Percentiles rank a stretch among this genome's conserved stretches.
These are phyloP conservation scores for Monosporozyma unispora DNA, from an alignment of 805 yeast genomes.

Conservation along the genomic window DNA sequence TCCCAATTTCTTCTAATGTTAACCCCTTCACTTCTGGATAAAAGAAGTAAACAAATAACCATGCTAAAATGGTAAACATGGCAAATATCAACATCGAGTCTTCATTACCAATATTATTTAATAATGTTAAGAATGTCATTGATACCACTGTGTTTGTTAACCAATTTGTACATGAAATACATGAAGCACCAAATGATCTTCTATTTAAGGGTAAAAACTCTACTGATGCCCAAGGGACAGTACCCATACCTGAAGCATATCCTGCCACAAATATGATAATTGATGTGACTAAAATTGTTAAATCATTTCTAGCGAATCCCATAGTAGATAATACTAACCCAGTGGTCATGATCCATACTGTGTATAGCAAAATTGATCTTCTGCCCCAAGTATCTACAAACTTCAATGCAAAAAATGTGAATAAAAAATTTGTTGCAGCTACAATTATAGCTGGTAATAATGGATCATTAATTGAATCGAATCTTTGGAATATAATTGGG, in stretches of 20 bases:
- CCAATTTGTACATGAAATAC: conserved; percentile 39
- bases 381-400: conserved; percentile 45
- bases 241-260: conserved; percentile 37
- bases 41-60: conserved; percentile 33
- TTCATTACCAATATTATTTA: conserved; percentile 24
- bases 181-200: conserved; percentile 35
- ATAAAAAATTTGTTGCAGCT: conserved; percentile 46
- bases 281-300: conserved; percentile 23
- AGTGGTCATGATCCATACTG: conserved; percentile 34
- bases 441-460: conserved; percentile 45
- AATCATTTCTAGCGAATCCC: conserved; percentile 20
- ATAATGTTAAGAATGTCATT: conserved; percentile 29
- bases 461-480: conserved; percentile 42
- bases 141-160: conserved; percentile 32
- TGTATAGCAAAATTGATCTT: conserved; percentile 35
- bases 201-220: conserved; percentile 37
- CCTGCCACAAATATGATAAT: conserved; percentile 33
- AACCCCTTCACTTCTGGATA: conserved; percentile 41
- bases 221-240: conserved; percentile 39
- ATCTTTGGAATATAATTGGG: conserved; percentile 44
- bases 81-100: conserved; percentile 32
- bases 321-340: conserved; percentile 29
- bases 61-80: conserved; percentile 26
- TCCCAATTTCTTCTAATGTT: conserved; percentile 35
- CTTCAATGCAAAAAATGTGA: conserved; percentile 44